These are phyloP conservation scores for Leishmania aethiopica DNA, from an alignment of 208 protist species.

Conservation along the genomic window DNA sequence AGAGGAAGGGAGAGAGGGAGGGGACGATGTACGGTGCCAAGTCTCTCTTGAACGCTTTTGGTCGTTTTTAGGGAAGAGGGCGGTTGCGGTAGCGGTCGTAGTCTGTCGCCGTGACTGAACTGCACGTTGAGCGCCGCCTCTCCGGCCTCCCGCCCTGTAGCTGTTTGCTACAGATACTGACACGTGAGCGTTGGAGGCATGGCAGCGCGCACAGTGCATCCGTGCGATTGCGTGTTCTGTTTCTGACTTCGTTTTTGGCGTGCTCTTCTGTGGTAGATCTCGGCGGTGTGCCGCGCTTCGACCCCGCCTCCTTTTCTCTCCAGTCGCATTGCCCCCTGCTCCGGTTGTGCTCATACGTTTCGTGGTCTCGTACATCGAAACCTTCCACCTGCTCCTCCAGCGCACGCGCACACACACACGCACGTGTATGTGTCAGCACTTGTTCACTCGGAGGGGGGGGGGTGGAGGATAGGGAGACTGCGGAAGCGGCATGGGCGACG, in stretches of 20 bases:
- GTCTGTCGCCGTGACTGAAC: not conserved
- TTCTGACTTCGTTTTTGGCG: too few species aligned
- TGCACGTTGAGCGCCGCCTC: not conserved
- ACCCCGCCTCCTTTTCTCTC: not conserved
- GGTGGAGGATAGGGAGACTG: not conserved
- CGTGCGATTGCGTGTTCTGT: not conserved
- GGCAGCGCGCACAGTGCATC: not conserved
- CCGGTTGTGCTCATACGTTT: not conserved
- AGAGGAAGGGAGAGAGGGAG: not conserved
- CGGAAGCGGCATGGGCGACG: not conserved
- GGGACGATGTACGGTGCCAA: not conserved
- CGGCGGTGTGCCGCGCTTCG: not conserved
- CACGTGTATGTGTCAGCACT: not conserved
- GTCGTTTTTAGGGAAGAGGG: not conserved
- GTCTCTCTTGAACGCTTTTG: not conserved
- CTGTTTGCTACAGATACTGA: not conserved
- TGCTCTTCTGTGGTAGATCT: too few species aligned
- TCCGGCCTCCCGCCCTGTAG: not conserved
- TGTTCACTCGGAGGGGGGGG: not conserved
- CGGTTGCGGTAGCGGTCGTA: not conserved
- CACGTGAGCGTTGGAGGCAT: not conserved
- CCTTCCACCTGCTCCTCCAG: not conserved
- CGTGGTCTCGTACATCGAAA: not conserved
- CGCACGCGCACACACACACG: not conserved
- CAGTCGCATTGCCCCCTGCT: not conserved